A percentile compares a stretch with the other conserved stretches of the same genome.
These are phyloP conservation scores for Pseudopithomyces maydicus DNA, from an alignment of 2,329 filamentous ascomycete genomes.

Conservation along the genomic window DNA sequence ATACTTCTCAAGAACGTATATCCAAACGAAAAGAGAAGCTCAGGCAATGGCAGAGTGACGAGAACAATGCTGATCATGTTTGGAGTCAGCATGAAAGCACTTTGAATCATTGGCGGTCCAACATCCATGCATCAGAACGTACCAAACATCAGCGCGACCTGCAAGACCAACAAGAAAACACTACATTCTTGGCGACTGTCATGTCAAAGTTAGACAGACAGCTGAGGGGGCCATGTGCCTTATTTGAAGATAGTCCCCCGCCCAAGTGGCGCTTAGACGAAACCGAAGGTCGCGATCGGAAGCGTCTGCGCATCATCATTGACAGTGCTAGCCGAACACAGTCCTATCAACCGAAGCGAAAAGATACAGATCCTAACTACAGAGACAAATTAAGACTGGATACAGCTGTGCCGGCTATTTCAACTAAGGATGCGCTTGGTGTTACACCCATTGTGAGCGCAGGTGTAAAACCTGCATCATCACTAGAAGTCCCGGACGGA, in stretches of 20 bases:
- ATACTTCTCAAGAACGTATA: conserved; percentile 72
- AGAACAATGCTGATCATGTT: conserved; percentile 69
- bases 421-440: conserved; percentile 33
- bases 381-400: conserved; percentile 55
- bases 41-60: conserved; percentile 77
- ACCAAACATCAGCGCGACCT: conserved; percentile 86
- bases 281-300: conserved; percentile 92
- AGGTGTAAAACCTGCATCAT: conserved; percentile 27
- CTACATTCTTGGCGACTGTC: conserved; percentile 74
- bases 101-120: conserved; percentile 90
- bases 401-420: conserved; percentile 45
- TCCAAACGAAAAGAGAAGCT: conserved; percentile 81
- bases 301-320: conserved; percentile 85
- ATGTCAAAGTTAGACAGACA: conserved; percentile 81
- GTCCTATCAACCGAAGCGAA: conserved; percentile 84
- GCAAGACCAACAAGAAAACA: conserved; percentile 93
- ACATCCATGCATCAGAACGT: conserved; percentile 90
- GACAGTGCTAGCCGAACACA: conserved; percentile 70
- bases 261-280: conserved; percentile 91
- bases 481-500: conserved; percentile 24
- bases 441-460: conserved; percentile 32
- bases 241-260: conserved; percentile 70
- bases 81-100: conserved; percentile 83
- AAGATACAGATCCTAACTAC: conserved; percentile 59
- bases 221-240: conserved; percentile 76